Evolutionary conservation across 1,139 yeast genomes (phyloP).

Genomic region (Taiozyma sp.): DNA sequence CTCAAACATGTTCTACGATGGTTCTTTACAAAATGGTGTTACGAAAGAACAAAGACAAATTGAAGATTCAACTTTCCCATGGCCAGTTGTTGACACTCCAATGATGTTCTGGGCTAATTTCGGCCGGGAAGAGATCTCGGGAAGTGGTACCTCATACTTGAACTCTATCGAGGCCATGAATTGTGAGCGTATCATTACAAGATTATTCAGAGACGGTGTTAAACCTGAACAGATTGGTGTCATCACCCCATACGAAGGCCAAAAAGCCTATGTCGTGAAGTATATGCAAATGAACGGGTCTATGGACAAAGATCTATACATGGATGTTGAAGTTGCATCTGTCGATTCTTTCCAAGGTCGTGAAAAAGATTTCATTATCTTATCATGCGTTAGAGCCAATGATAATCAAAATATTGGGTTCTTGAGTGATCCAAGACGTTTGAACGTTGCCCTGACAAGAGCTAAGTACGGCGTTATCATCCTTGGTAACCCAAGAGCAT

Average conservation of each 20-base stretch:
- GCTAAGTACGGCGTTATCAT: conserved; percentile 83
- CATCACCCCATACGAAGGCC: conserved; percentile 94
- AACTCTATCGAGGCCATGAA: conserved; percentile 91
- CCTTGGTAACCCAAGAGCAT: conserved; percentile 79
- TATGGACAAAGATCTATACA: conserved; percentile 60
- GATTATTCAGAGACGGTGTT: conserved; percentile 76
- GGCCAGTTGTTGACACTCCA: conserved; percentile 82
- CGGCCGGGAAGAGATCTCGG: conserved; percentile 86
- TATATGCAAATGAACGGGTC: conserved; percentile 76
- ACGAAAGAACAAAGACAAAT: conserved; percentile 66
- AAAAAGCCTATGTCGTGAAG: conserved; percentile 76
- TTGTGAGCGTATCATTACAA: conserved; percentile 75
- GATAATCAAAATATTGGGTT: conserved; percentile 83
- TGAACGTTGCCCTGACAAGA: conserved; percentile 90
- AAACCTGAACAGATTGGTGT: conserved; percentile 83
- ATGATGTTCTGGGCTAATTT: conserved; percentile 96
- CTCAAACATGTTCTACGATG: conserved; percentile 91
- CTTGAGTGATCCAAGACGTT: conserved; percentile 82
- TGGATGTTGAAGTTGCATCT: conserved; percentile 80
- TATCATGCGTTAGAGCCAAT: conserved; percentile 91
- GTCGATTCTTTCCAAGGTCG: conserved; percentile 98
- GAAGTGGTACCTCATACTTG: conserved; percentile 78
- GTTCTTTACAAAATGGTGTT: conserved; percentile 88
- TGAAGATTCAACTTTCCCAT: conserved; percentile 62
- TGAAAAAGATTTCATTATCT: conserved; percentile 84